phyloP scores from a whole-genome alignment of 163 green algal genomes.

The Scenedesmus sp. region DNA sequence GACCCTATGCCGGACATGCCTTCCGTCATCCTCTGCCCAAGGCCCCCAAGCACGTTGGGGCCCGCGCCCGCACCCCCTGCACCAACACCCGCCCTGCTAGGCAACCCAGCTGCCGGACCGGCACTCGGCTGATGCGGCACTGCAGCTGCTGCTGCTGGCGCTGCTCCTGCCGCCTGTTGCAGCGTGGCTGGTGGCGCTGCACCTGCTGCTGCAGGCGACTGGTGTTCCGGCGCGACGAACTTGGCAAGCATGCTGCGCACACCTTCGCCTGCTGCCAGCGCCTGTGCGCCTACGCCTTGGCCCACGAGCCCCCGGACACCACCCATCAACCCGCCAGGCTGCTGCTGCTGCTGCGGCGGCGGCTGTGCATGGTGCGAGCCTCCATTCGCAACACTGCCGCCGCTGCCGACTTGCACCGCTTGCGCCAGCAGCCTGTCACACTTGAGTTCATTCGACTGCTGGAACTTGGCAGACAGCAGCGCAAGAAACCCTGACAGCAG shows the following conservation, averaged over 20 bases:
- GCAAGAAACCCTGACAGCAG: conserved; percentile 43
- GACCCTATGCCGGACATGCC: conserved; percentile 33
- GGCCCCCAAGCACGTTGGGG: conserved; percentile 36
- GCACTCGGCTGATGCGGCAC: conserved; percentile 9
- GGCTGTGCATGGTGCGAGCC: background rate
- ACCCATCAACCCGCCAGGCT: background rate
- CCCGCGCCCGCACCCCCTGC: background rate
- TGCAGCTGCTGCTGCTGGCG: background rate
- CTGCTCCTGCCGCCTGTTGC: background rate
- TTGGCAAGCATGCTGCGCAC: conserved; percentile 48
- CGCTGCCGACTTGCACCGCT: background rate
- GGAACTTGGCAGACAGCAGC: conserved; percentile 38
- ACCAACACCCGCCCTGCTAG: background rate
- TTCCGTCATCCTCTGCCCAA: conserved; percentile 38
- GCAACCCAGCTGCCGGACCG: background rate
- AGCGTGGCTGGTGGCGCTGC: background rate
- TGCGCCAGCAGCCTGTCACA: conserved; percentile 51
- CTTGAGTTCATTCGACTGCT: conserved; percentile 53
- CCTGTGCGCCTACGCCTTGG: conserved; percentile 42
- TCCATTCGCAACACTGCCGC: background rate
- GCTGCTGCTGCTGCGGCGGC: conserved; percentile 34
- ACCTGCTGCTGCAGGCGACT: conserved; percentile 23
- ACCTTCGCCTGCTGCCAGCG: conserved; percentile 44
- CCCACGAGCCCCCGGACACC: background rate
- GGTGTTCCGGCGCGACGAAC: conserved; percentile 6